Conservation (phyloP, 1,284 basidiomycete genomes). For the Ustilago esculenta region DNA sequence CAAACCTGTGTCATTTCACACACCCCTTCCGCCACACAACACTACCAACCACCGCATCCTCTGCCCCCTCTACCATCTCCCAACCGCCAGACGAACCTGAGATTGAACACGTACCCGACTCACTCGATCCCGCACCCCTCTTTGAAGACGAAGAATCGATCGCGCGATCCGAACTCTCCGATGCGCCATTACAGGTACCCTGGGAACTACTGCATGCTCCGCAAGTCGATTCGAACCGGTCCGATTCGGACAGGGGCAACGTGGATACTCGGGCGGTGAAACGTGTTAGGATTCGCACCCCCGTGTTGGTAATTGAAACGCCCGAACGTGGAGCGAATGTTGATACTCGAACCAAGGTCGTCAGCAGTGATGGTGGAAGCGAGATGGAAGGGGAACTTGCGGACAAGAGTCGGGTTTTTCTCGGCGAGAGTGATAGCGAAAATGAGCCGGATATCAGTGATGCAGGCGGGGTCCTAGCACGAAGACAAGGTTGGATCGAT, state of each 20-base stretch:
- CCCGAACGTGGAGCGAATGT: slow-evolving; percentile 4
- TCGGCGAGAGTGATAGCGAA: not conserved
- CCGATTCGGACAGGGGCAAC: too few relatives aligned
- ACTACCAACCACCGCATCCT: not conserved
- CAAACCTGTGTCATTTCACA: not conserved
- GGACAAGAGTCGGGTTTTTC: slow-evolving; percentile 17
- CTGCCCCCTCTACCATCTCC: not conserved
- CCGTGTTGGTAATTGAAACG: slow-evolving; percentile 28
- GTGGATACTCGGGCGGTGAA: too few relatives aligned
- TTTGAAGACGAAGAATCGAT: slow-evolving; percentile 6
- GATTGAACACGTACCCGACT: slow-evolving; percentile 9
- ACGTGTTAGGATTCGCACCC: slow-evolving; percentile 23
- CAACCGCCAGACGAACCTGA: not conserved
- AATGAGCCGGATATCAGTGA: not conserved
- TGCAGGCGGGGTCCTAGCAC: too few relatives aligned
- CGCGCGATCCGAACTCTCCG: slow-evolving; percentile 2
- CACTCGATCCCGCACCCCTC: slow-evolving; percentile 9
- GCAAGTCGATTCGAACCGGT: too few relatives aligned
- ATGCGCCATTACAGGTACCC: slow-evolving; percentile 3
- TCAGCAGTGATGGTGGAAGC: not conserved
- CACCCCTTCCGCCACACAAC: not conserved
- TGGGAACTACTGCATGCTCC: slow-evolving; percentile 13
- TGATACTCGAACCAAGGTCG: too few relatives aligned
- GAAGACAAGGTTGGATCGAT: too few relatives aligned
- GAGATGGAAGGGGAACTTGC: not conserved